Evolutionary conservation across 306 rosid species (phyloP).

Genomic region (Fagus crenata): DNA sequence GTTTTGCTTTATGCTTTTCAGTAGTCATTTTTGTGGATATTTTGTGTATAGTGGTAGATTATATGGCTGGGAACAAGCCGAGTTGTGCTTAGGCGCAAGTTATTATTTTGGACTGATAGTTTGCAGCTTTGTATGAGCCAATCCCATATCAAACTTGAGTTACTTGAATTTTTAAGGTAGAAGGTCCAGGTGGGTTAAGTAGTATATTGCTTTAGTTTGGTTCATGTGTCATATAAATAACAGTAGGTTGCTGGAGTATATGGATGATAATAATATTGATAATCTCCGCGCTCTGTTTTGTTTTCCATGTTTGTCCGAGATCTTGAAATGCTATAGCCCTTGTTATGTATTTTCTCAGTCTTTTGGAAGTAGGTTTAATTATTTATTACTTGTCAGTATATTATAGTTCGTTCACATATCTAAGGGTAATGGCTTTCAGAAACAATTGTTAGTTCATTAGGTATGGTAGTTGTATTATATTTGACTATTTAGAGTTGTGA

Average conservation of each 20-base stretch:
- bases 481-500: conserved; percentile 3
- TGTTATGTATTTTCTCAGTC: background rate
- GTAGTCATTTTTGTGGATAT: background rate
- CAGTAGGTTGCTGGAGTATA: background rate
- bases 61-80: background rate
- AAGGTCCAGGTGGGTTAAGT: background rate
- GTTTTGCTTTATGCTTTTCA: conserved; percentile 14
- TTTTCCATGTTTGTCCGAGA: background rate
- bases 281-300: background rate
- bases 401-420: background rate
- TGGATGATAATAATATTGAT: background rate
- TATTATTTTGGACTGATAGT: background rate
- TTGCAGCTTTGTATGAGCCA: background rate
- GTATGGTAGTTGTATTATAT: background rate
- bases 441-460: background rate
- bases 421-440: background rate
- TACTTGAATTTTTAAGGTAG: background rate
- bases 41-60: background rate
- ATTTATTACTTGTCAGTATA: background rate
- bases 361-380: background rate
- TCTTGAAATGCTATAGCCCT: background rate
- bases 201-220: conserved; percentile 3
- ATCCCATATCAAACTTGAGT: background rate
- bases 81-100: background rate
- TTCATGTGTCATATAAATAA: background rate